Percentiles rank a stretch among this genome's conserved stretches.
phyloP scores from a whole-genome alignment of 116 monocot species.

The Posidonia oceanica region DNA sequence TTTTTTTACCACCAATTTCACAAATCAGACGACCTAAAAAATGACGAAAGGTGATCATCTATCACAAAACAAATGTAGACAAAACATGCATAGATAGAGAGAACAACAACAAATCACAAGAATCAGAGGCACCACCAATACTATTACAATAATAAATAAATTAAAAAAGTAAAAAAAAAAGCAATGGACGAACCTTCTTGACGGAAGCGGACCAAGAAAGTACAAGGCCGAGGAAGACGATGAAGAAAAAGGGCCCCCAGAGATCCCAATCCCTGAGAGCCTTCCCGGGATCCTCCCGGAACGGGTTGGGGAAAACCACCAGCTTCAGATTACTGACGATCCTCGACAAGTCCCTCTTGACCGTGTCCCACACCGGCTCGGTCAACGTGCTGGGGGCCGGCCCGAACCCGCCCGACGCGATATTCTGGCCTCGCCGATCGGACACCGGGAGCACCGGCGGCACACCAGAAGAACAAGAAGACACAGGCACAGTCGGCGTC shows the following conservation, averaged over 20 bases:
- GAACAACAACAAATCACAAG: too few species aligned
- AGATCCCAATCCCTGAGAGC: constrained; percentile 98
- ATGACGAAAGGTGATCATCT: too few species aligned
- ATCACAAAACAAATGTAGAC: too few species aligned
- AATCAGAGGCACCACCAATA: too few species aligned
- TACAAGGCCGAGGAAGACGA: constrained; percentile 72
- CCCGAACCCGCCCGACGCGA: constrained; percentile 50
- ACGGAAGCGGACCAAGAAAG: constrained; percentile 90
- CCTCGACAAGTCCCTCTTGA: constrained; percentile 78
- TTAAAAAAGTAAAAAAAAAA: neutral
- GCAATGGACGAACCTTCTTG: constrained; percentile 51
- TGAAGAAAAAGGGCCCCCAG: constrained; percentile 98
- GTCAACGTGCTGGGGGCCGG: constrained; percentile 73
- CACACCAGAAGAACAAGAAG: constrained; percentile 1
- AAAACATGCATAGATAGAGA: too few species aligned
- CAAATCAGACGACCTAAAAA: too few species aligned
- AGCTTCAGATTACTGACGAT: constrained; percentile 85
- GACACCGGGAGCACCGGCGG: constrained; percentile 13
- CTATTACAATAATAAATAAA: too few species aligned
- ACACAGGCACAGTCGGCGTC: constrained; percentile 7
- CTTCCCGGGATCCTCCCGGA: constrained; percentile 82
- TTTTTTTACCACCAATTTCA: too few species aligned
- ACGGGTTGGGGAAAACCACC: constrained; percentile 87
- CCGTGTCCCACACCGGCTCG: constrained; percentile 94
- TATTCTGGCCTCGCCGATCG: constrained; percentile 7